A percentile compares a stretch with the other conserved stretches of the same genome.
Evolutionary conservation across 225 moss, liverwort and hornwort genomes (phyloP).

Genomic region (Neckera pumila): DNA sequence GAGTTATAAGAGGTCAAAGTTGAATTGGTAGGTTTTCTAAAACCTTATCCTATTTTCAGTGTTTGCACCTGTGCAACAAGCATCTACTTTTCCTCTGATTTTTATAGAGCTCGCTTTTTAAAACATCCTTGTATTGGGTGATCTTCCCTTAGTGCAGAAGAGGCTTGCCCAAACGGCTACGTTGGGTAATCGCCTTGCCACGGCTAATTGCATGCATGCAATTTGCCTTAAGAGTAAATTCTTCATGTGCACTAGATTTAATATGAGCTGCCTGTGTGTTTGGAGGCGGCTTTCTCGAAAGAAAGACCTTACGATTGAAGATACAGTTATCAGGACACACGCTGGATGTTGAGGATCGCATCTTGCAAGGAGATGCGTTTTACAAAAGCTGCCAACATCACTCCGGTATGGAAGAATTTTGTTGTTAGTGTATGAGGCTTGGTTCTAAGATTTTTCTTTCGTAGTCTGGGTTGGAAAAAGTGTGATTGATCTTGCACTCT

Average conservation of each 20-base stretch:
- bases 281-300: conserved; percentile 46
- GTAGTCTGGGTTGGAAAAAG: background rate
- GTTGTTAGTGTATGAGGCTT: background rate
- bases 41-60: background rate
- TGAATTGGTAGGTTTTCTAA: background rate
- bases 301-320: conserved; percentile 22
- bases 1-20: too few relatives aligned
- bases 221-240: background rate
- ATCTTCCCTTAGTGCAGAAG: background rate
- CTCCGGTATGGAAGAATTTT: conserved; percentile 26
- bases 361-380: background rate
- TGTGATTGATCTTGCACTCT: conserved; percentile 1
- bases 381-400: conserved; percentile 38
- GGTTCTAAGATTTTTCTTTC: background rate
- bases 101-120: background rate
- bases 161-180: background rate
- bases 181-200: background rate
- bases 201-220: background rate
- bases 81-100: background rate
- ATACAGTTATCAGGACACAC: conserved; percentile 40
- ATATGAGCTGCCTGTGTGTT: background rate
- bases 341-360: conserved; percentile 33
- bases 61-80: background rate
- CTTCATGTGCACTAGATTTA: background rate
- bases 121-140: background rate